Conservation (phyloP, 2,329 filamentous ascomycete genomes). For the Aspergillus aculeatus region DNA sequence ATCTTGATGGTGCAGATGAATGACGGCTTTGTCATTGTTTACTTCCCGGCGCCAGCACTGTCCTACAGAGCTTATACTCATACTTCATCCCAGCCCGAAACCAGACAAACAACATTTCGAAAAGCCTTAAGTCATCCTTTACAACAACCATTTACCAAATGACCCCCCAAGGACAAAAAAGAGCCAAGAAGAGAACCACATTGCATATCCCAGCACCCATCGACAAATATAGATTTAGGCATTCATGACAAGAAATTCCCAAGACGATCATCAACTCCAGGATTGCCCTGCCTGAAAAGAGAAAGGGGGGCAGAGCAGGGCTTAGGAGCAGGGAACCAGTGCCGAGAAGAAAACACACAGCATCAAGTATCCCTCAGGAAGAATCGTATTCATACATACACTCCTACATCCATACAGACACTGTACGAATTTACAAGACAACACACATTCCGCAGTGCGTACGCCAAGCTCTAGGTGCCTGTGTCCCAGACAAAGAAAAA, state of each 20-base stretch:
- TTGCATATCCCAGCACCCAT: background rate
- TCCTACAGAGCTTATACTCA: no score
- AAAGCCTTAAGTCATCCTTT: no score
- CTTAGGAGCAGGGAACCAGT: background rate
- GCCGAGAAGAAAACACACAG: background rate
- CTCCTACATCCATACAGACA: background rate
- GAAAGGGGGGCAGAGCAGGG: background rate
- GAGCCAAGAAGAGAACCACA: background rate
- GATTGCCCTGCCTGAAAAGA: background rate
- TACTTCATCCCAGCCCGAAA: no score
- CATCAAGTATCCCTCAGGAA: no score
- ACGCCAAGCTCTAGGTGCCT: background rate
- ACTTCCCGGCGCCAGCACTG: no score
- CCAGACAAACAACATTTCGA: no score
- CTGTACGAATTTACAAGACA: background rate
- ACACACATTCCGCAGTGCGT: background rate
- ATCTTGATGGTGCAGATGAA: no score
- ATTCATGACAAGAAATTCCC: slow-evolving; percentile 12
- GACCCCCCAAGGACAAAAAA: no score
- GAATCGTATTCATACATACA: slow-evolving; percentile 4
- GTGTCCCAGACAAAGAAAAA: background rate
- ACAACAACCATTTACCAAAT: no score
- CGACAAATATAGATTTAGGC: slow-evolving; percentile 10
- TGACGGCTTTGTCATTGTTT: no score
- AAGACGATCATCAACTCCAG: background rate